Conservation (phyloP, 352 stramenopile genomes). For the Globisporangium rhizosaccharum region DNA sequence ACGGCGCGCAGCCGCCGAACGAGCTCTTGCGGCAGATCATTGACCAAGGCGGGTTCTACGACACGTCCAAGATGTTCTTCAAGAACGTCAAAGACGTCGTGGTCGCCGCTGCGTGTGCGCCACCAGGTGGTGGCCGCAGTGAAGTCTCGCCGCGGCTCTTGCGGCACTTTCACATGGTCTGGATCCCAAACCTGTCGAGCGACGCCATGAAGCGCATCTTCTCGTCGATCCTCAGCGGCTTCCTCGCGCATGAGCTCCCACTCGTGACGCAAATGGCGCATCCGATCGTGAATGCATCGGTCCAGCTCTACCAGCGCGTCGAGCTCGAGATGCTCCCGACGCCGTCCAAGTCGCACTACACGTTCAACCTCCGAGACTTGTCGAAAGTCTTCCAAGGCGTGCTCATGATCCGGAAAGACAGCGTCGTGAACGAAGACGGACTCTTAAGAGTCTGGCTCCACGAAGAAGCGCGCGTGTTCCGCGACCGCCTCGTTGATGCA, state of each 20-base stretch:
- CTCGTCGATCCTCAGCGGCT: conserved; percentile 85
- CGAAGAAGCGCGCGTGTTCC: conserved; percentile 90
- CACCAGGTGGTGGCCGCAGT: conserved; percentile 81
- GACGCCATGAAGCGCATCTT: conserved; percentile 90
- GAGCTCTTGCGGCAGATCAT: conserved; percentile 90
- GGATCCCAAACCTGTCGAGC: conserved; percentile 81
- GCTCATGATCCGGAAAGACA: conserved; percentile 88
- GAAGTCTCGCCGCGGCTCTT: conserved; percentile 84
- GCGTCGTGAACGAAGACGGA: conserved; percentile 57
- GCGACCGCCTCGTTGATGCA: conserved; percentile 86
- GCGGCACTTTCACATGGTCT: conserved; percentile 90
- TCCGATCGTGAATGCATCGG: conserved; percentile 83
- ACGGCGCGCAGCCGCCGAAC: conserved; percentile 90
- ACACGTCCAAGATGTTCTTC: conserved; percentile 92
- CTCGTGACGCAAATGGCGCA: conserved; percentile 60
- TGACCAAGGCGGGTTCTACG: conserved; percentile 88
- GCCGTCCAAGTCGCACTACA: conserved; percentile 91
- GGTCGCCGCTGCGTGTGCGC: conserved; percentile 79
- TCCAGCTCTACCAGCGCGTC: conserved; percentile 86
- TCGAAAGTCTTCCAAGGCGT: conserved; percentile 93
- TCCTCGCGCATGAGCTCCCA: conserved; percentile 67
- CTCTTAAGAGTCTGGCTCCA: conserved; percentile 89
- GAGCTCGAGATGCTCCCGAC: conserved; percentile 88
- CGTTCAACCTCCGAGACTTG: conserved; percentile 92
- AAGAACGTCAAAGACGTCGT: conserved; percentile 88